Percentiles rank a stretch among this genome's conserved stretches.
These are phyloP conservation scores for Volvariella volvacea DNA, from an alignment of 1,284 basidiomycete genomes.

Conservation along the genomic window DNA sequence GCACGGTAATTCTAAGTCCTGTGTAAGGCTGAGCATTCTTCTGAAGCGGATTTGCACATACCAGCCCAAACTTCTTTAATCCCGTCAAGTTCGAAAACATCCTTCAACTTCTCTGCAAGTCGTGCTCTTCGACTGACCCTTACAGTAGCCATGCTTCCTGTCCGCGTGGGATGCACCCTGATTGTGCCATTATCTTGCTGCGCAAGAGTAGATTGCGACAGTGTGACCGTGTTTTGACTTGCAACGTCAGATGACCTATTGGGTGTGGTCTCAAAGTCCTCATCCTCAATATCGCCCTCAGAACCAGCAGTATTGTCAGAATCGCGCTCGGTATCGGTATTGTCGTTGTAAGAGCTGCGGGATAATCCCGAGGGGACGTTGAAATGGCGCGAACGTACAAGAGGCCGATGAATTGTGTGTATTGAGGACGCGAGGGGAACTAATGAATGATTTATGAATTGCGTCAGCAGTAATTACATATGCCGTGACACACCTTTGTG, in stretches of 20 bases:
- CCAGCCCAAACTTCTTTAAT: constrained; percentile 81
- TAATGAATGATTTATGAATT: constrained; percentile 14
- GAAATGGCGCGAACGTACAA: constrained; percentile 55
- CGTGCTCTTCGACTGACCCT: constrained; percentile 62
- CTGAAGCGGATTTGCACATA: constrained; percentile 27
- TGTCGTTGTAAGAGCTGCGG: constrained; percentile 8
- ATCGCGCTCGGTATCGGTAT: constrained; percentile 23
- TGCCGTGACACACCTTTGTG: too few relatives aligned
- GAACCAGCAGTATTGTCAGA: constrained; percentile 24
- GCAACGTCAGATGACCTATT: too few relatives aligned
- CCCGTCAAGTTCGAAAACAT: constrained; percentile 76
- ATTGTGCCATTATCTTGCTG: too few relatives aligned
- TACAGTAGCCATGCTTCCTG: constrained; percentile 66
- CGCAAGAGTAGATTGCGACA: too few relatives aligned
- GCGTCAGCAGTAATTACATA: too few relatives aligned
- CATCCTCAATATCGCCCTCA: constrained; percentile 34
- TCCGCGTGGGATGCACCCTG: constrained; percentile 26
- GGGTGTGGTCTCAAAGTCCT: constrained; percentile 55
- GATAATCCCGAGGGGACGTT: constrained; percentile 21
- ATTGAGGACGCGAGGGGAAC: constrained; percentile 71
- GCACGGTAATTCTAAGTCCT: constrained; percentile 72
- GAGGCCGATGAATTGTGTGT: constrained; percentile 77
- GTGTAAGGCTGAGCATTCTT: neutral
- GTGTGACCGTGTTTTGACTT: too few relatives aligned
- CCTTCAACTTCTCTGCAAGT: constrained; percentile 77